These are phyloP conservation scores for Plantago lanceolata DNA, from an alignment of 305 asterid genomes.

Conservation along the genomic window DNA sequence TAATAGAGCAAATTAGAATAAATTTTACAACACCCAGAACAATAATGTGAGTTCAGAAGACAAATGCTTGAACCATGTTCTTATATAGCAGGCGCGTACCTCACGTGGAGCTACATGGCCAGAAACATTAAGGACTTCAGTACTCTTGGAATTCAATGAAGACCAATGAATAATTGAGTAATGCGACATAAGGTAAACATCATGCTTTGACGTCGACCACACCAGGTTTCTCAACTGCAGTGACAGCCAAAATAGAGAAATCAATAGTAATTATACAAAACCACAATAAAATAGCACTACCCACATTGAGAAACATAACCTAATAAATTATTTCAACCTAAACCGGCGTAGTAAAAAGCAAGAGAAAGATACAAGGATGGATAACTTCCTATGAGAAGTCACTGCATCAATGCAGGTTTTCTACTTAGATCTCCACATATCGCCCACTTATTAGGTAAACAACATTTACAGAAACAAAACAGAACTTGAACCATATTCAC, in stretches of 20 bases:
- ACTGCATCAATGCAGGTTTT: neutral
- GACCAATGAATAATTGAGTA: conserved; percentile 53
- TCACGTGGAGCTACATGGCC: conserved; percentile 55
- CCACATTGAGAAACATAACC: neutral
- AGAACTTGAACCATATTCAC: conserved; percentile 11
- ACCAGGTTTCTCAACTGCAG: conserved; percentile 58
- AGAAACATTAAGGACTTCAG: conserved; percentile 51
- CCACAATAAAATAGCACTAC: neutral
- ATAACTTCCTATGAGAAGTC: neutral
- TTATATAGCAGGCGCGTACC: conserved; percentile 27
- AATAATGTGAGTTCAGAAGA: neutral
- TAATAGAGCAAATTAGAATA: conserved; percentile 10
- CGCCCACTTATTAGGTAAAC: no score
- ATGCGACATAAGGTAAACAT: conserved; percentile 57
- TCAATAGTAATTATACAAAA: neutral
- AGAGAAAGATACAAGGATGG: neutral
- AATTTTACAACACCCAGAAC: conserved; percentile 8
- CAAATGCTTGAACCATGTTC: conserved; percentile 4
- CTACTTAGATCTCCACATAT: neutral
- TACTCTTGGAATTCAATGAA: conserved; percentile 44
- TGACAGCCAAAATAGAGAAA: neutral
- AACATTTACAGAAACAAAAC: neutral
- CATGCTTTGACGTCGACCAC: conserved; percentile 59
- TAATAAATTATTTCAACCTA: neutral
- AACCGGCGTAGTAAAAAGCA: neutral